A percentile compares a stretch with the other conserved stretches of the same genome.
phyloP scores from a whole-genome alignment of 495 filamentous ascomycete genomes.

The Podospora comata region DNA sequence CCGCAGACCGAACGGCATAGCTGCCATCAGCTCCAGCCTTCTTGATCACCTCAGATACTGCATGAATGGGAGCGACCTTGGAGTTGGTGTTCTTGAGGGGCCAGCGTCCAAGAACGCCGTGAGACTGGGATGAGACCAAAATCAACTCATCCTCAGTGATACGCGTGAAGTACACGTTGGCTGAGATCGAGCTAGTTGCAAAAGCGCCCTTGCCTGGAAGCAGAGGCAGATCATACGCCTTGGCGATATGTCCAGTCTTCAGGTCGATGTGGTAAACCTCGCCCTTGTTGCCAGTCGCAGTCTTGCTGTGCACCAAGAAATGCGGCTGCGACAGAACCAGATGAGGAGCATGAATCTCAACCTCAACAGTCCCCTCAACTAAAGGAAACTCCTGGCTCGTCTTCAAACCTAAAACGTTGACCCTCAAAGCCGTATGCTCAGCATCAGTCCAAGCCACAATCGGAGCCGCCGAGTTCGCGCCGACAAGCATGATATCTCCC shows the following conservation, averaged over 20 bases:
- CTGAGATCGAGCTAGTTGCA: constrained; percentile 69
- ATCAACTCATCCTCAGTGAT: constrained; percentile 67
- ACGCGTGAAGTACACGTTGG: constrained; percentile 85
- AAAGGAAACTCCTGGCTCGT: constrained; percentile 50
- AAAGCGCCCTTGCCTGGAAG: constrained; percentile 68
- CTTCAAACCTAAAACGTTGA: constrained; percentile 80
- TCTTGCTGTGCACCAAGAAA: constrained; percentile 82
- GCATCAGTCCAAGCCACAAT: constrained; percentile 81
- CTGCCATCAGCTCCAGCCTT: constrained; percentile 49
- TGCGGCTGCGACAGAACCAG: constrained; percentile 66
- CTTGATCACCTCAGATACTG: constrained; percentile 77
- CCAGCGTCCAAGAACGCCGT: constrained; percentile 73
- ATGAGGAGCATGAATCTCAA: constrained; percentile 71
- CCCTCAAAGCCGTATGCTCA: constrained; percentile 60
- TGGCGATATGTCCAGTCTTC: constrained; percentile 58
- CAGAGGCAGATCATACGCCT: constrained; percentile 72
- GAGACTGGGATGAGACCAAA: constrained; percentile 71
- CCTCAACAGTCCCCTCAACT: constrained; percentile 59
- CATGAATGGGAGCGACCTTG: constrained; percentile 54
- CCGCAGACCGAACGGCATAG: constrained; percentile 74
- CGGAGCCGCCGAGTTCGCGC: constrained; percentile 76
- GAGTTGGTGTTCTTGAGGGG: constrained; percentile 44
- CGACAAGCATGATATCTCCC: constrained; percentile 73
- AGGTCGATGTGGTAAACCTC: constrained; percentile 82
- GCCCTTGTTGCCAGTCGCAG: constrained; percentile 66